phyloP scores from a whole-genome alignment of 331 rosid genomes.

The Erythrophleum ivorense region DNA sequence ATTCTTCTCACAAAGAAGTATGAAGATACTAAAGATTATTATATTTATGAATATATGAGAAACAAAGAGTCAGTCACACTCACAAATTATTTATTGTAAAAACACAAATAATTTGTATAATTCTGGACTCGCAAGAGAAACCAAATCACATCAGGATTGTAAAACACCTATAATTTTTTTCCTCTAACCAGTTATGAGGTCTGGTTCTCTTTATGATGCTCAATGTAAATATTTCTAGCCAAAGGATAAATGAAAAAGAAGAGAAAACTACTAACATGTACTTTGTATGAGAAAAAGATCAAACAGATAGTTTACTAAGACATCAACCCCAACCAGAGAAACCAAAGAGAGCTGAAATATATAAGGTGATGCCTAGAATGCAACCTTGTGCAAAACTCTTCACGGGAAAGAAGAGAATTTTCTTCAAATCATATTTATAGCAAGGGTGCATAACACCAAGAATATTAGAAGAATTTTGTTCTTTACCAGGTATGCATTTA shows the following conservation, averaged over 20 bases:
- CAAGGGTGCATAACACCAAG: slow-evolving; percentile 13
- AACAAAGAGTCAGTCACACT: neutral
- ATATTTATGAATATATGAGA: neutral
- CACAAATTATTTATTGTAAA: neutral
- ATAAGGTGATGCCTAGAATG: neutral
- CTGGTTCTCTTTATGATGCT: neutral
- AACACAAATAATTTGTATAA: neutral
- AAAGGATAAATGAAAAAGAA: neutral
- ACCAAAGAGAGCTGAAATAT: neutral
- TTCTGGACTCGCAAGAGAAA: neutral
- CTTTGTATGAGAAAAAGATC: neutral
- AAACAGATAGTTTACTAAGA: neutral
- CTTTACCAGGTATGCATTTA: neutral
- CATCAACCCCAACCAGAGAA: neutral
- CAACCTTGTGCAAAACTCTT: neutral
- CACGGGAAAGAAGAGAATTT: neutral
- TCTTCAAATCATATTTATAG: neutral
- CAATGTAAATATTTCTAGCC: neutral
- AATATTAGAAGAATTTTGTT: slow-evolving; percentile 10
- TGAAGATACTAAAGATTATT: neutral
- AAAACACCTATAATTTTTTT: neutral
- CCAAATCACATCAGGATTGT: neutral
- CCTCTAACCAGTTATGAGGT: neutral
- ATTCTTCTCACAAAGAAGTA: slow-evolving; percentile 14
- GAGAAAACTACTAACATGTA: neutral